Conservation (phyloP, 2,329 filamentous ascomycete species). For the Aurifilum marmelostoma region DNA sequence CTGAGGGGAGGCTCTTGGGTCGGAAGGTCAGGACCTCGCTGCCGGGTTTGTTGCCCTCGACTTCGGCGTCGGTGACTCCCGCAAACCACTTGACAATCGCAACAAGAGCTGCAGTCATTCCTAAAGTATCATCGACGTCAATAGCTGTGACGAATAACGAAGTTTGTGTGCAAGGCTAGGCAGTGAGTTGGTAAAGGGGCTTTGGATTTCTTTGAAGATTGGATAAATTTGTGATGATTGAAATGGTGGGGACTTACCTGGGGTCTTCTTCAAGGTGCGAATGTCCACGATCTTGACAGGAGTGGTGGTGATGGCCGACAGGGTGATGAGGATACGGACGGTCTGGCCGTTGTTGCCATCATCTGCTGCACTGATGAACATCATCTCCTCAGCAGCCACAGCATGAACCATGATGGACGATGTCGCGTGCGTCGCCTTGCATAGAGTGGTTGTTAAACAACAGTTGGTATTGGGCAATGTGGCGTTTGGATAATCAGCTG, state of each 20-base stretch:
- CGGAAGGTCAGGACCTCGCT: constrained; percentile 53
- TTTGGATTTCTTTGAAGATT: too few relatives aligned
- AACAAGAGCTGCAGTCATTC: constrained; percentile 64
- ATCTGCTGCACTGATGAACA: constrained; percentile 58
- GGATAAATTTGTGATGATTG: too few relatives aligned
- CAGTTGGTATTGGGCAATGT: not conserved
- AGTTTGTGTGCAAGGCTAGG: too few relatives aligned
- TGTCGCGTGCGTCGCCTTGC: not conserved
- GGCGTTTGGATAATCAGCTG: not conserved
- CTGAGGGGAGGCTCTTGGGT: constrained; percentile 42
- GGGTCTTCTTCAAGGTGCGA: constrained; percentile 52
- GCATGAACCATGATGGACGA: constrained; percentile 15
- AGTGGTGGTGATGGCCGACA: constrained; percentile 59
- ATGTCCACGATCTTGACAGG: constrained; percentile 58
- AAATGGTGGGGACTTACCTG: constrained; percentile 24
- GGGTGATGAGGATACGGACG: constrained; percentile 57
- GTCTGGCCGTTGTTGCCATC: constrained; percentile 67
- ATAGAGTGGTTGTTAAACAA: not conserved
- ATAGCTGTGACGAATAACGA: too few relatives aligned
- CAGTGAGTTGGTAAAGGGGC: not conserved
- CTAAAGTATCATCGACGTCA: constrained; percentile 39
- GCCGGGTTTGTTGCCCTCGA: constrained; percentile 55
- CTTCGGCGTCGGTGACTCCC: constrained; percentile 53
- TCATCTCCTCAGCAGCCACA: constrained; percentile 26
- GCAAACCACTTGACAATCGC: constrained; percentile 59